phyloP scores from a whole-genome alignment of 148 eudicot genomes.

The Euryodendron excelsum region DNA sequence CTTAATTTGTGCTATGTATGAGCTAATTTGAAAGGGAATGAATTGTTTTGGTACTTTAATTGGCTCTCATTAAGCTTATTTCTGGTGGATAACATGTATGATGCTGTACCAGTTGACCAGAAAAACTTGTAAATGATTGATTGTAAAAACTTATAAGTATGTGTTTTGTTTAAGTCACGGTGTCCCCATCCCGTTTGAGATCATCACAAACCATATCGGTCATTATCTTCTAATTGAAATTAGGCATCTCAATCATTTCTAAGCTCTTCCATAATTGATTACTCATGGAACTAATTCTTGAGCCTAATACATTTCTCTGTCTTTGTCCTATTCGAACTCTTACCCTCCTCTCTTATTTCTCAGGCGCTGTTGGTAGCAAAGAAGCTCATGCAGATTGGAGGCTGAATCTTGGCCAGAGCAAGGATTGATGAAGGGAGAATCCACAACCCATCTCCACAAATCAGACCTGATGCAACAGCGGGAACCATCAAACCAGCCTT shows the following conservation, averaged over 20 bases:
- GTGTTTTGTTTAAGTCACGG: too few species aligned
- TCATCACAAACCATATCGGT: background rate
- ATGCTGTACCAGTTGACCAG: background rate
- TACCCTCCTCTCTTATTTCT: background rate
- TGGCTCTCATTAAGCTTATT: background rate
- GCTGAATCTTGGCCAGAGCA: conserved; percentile 55
- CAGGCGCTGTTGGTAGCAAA: conserved; percentile 24
- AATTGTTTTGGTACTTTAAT: conserved; percentile 5
- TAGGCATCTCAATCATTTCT: background rate
- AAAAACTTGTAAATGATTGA: background rate
- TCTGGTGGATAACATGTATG: background rate
- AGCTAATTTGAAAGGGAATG: background rate
- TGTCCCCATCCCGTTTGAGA: background rate
- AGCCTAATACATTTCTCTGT: background rate
- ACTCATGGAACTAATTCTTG: background rate
- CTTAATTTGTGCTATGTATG: background rate
- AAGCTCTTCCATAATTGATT: background rate
- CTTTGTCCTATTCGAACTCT: background rate
- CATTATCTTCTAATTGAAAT: background rate
- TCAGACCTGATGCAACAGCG: conserved; percentile 85
- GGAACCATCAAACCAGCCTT: conserved; percentile 75
- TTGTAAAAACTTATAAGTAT: too few species aligned
- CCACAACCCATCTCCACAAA: conserved; percentile 94
- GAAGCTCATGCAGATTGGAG: conserved; percentile 89
- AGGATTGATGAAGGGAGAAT: conserved; percentile 75